Base-by-base conservation (phyloP, 2,329 filamentous ascomycete genomes). In the Diaporthe longicolla region DNA sequence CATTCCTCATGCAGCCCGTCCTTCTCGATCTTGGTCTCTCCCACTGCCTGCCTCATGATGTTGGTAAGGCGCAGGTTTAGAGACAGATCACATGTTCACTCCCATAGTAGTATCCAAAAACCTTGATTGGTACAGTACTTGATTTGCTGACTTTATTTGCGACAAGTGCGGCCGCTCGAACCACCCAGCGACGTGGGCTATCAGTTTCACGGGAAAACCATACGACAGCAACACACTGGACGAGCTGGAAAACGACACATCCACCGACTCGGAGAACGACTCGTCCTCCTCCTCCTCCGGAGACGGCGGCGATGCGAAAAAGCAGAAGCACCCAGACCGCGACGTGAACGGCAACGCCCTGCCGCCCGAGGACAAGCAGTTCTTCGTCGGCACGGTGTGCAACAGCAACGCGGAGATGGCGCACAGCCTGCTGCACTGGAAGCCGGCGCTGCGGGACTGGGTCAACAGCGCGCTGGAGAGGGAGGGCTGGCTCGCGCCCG, bases 401-500 rank as follows among this genome's bases (percentile, higher is more conserved):
- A 81, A 82, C 77, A 84, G 84, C 75, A 85, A 88, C 63, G 93
- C 94, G 0, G 86, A 91, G 76, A 92, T 92, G 52, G 92, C 93
- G 0, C 94, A 96, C 79, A 88, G 88, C 0, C 86, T 96, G 4
- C 87, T 91, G 6, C 94, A 97, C 82, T 95, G 94, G 94, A 92
- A 92, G 73, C 90, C 89, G 74, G 89, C 91, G 59, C 89, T 96
- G n/a, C 92, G 93, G 79, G 88, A 92, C 76, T 93, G 89, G 88
- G 91, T 95, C 0, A 86, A 93, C 32, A 86, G 88, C 37, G 90
- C 89, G 70, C 88, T 97, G 0, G 82, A 86, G 32, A 81, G 81
- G 1, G 86, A 91, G 74, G 91, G 90, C 0, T 87, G 92, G 76
- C 85, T 93, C 76, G 84, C 84, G 0, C 83, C 90, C 0, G 83